phyloP scores from a whole-genome alignment of 805 yeast species.

The Candida odintsovae region DNA sequence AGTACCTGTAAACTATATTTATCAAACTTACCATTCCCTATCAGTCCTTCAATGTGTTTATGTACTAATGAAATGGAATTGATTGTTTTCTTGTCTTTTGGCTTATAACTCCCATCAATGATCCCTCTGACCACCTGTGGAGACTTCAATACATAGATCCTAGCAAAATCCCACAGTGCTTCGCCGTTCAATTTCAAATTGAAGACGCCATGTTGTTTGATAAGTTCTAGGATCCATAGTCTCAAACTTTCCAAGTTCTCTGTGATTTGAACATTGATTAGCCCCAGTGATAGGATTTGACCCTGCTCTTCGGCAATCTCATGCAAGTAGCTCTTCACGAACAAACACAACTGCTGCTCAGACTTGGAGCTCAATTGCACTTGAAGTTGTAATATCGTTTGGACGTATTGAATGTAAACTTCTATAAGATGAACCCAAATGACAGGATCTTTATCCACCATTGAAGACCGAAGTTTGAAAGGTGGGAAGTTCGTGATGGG shows the following conservation, averaged over 20 bases:
- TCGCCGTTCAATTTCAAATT: slow-evolving; percentile 55
- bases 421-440: slow-evolving; percentile 74
- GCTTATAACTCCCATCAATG: slow-evolving; percentile 41
- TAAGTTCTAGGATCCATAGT: slow-evolving; percentile 36
- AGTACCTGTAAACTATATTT: slow-evolving; percentile 14
- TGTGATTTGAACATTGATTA: slow-evolving; percentile 62
- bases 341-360: slow-evolving; percentile 50
- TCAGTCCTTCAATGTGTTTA: slow-evolving; percentile 40
- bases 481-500: slow-evolving; percentile 74
- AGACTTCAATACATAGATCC: slow-evolving; percentile 43
- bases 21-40: slow-evolving; percentile 27
- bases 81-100: slow-evolving; percentile 26
- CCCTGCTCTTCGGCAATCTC: slow-evolving; percentile 60
- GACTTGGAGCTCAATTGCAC: slow-evolving; percentile 43
- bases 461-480: slow-evolving; percentile 65
- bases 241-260: slow-evolving; percentile 45
- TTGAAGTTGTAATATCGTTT: slow-evolving; percentile 29
- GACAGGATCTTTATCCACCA: slow-evolving; percentile 78
- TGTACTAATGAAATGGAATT: slow-evolving; percentile 40
- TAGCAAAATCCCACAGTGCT: slow-evolving; percentile 59
- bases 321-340: slow-evolving; percentile 49
- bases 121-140: slow-evolving; percentile 41
- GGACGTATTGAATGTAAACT: slow-evolving; percentile 50
- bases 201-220: slow-evolving; percentile 48
- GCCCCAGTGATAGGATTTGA: slow-evolving; percentile 62